Percentiles rank a stretch among this genome's conserved stretches.
phyloP scores from a whole-genome alignment of 2,329 filamentous ascomycete genomes.

The Aureobasidium sp. region DNA sequence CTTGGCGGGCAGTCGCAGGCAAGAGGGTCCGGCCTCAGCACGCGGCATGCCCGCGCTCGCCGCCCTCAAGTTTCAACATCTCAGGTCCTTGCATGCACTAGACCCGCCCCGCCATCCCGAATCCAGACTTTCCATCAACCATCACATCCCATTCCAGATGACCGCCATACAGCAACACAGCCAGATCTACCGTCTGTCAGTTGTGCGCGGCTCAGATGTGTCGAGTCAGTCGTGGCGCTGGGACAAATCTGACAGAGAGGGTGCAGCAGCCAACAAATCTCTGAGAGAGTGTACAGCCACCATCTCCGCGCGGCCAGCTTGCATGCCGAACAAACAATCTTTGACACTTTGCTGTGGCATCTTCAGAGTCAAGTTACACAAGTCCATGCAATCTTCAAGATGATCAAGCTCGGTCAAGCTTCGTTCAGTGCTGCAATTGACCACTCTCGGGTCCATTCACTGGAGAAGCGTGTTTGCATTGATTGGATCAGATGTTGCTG shows the following conservation, averaged over 20 bases:
- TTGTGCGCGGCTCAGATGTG: background rate
- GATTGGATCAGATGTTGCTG: slow-evolving; percentile 1
- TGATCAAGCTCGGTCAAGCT: slow-evolving; percentile 6
- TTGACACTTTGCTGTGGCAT: slow-evolving; percentile 1
- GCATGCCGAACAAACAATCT: background rate
- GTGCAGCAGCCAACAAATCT: background rate
- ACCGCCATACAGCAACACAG: background rate
- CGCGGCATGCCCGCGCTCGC: background rate
- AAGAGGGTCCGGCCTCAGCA: background rate
- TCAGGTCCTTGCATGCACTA: slow-evolving; percentile 4
- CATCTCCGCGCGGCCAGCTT: background rate
- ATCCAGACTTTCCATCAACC: background rate
- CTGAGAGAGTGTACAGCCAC: background rate
- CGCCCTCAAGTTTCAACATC: background rate
- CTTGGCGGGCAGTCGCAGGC: background rate
- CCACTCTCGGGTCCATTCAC: background rate
- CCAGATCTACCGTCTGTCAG: background rate
- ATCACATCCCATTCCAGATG: background rate
- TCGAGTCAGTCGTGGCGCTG: background rate
- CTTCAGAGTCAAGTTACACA: background rate
- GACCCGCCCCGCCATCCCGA: slow-evolving; percentile 3
- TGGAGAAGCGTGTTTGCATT: background rate
- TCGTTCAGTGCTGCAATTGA: background rate
- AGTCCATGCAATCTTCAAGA: background rate
- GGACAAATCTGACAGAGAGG: background rate